phyloP scores from a whole-genome alignment of 2,329 filamentous ascomycete genomes.

The Teratosphaeriaceae sp. region DNA sequence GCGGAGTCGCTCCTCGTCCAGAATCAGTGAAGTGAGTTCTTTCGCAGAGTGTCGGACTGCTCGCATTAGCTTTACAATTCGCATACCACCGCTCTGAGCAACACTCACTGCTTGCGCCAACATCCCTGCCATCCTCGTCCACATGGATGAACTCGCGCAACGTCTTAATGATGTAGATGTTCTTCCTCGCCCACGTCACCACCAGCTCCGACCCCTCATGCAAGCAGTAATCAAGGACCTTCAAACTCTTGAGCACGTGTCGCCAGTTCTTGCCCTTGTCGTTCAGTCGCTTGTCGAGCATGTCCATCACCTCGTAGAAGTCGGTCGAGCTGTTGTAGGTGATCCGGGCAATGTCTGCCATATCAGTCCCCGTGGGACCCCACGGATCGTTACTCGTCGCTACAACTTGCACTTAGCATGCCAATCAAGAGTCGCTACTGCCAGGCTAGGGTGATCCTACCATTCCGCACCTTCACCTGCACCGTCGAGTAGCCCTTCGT shows the following conservation, averaged over 20 bases:
- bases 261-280: conserved; percentile 99
- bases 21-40: conserved; percentile 82
- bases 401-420: conserved; percentile 35
- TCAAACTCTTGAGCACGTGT: conserved; percentile 93
- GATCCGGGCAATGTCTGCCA: conserved; percentile 97
- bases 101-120: conserved; percentile 87
- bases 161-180: conserved; percentile 98
- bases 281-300: conserved; percentile 96
- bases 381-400: conserved; percentile 98
- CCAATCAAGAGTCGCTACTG: neutral
- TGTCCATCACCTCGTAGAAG: conserved; percentile 99
- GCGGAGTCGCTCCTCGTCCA: conserved; percentile 89
- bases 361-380: conserved; percentile 95
- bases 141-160: conserved; percentile 94
- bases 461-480: conserved; percentile 98
- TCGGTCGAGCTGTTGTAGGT: conserved; percentile 87
- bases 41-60: conserved; percentile 92
- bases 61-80: conserved; percentile 21
- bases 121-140: conserved; percentile 90
- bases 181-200: conserved; percentile 96
- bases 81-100: neutral
- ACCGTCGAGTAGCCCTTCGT: conserved; percentile 96
- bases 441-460: conserved; percentile 45
- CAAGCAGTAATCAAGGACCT: conserved; percentile 95
- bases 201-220: conserved; percentile 96